These are phyloP conservation scores for Fusarium aywerte DNA, from an alignment of 2,329 filamentous ascomycete genomes.

Conservation along the genomic window DNA sequence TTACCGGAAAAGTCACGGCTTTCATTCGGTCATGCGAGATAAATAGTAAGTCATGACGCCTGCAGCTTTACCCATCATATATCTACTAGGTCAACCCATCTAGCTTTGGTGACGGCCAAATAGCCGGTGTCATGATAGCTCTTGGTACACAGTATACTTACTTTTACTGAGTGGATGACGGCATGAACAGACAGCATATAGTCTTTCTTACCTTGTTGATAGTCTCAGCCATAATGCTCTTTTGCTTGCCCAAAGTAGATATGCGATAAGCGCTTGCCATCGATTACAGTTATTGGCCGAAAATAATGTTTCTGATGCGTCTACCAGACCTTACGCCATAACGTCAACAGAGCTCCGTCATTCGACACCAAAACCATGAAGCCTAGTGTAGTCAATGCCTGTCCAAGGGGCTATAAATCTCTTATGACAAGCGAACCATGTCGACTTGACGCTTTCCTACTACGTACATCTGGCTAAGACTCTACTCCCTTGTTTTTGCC, in stretches of 20 bases:
- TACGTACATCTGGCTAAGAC: not conserved
- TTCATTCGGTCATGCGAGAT: constrained; percentile 12
- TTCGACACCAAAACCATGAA: not conserved
- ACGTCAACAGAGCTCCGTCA: no score
- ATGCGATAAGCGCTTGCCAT: no score
- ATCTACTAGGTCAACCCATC: not conserved
- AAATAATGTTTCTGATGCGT: no score
- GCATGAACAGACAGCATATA: not conserved
- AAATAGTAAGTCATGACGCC: not conserved
- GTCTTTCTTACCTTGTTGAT: not conserved
- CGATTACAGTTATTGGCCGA: no score
- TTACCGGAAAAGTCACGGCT: constrained; percentile 21
- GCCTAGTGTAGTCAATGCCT: not conserved
- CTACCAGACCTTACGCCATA: no score
- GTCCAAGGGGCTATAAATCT: not conserved
- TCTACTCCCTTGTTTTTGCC: no score
- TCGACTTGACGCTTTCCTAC: not conserved
- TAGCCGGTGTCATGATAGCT: not conserved
- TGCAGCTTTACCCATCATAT: not conserved
- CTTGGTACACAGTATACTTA: not conserved
- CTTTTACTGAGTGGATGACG: constrained; percentile 1
- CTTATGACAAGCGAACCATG: not conserved
- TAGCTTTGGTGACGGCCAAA: not conserved
- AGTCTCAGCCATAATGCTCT: not conserved
- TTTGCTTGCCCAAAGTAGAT: not conserved